Evolutionary conservation across 805 yeast genomes (phyloP), one percentile per base, ranked within the genome.

Genomic region (Yarrowia sp.): DNA sequence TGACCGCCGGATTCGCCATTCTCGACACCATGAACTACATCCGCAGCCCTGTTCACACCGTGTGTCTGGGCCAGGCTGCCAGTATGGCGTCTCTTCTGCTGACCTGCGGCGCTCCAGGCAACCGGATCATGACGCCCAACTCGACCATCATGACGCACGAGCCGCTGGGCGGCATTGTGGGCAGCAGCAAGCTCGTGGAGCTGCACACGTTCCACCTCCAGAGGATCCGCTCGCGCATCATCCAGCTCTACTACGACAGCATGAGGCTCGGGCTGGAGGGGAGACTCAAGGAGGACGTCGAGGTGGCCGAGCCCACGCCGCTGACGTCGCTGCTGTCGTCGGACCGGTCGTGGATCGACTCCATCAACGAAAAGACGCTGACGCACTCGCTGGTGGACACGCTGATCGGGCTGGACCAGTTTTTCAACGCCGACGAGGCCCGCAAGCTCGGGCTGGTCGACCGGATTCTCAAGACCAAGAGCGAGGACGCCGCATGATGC

Each of bases 1-100:
- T 55, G 10, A 55, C 61, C 13, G 47, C 61, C 2, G 61, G 61
- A 1, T 55, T 55, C 5, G 61, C 61, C 16, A 55, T 55, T 38
- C 47, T 55, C 16, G 61, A 55, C 38, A 55, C 61, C 4, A 55
- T 55, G 61, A 38, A 39, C 46, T 39, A 55, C 47, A 55, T 55
- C 19, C 4, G 14, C 2, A 38, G 61, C 8, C 61, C 61, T 3
- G 61, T 55, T 14, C 61, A 55, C 8, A 55, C 61, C 3, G 46
- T 38, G 6, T 55, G 61, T 55, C 22, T 55, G n/a, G 61, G 61
- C 7, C 61, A 55, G 36, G 61, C 61, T 1, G 46, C 47, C 1
- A 27, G 36, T n/a, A 55, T 55, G 61, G 61, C 61, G 6, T 55
- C 61, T 0, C 22, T 55, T 19, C 29, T 55, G 22, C 22, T 55